Evolutionary conservation across 2,329 filamentous ascomycete genomes (phyloP).

Genomic region (Verticillium nubilum): DNA sequence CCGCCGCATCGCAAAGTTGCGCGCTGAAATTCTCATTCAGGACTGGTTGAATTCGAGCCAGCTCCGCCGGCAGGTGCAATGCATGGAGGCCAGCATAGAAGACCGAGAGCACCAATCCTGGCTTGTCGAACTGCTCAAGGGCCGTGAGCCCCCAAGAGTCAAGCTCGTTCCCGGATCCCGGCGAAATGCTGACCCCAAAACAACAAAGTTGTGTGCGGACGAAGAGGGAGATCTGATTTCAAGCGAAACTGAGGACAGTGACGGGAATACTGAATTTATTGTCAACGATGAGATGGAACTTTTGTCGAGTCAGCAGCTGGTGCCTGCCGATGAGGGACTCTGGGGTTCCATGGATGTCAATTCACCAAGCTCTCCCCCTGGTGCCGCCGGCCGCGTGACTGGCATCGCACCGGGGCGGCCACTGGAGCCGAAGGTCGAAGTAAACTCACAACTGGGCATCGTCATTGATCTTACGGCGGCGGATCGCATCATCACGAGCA

Average conservation of each 20-base stretch:
- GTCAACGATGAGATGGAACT: conserved; percentile 23
- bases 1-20: conserved; percentile 49
- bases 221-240: conserved; percentile 46
- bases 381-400: not conserved
- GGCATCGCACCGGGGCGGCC: not conserved
- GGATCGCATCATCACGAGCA: conserved; percentile 2
- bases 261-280: conserved; percentile 46
- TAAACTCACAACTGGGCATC: not conserved
- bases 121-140: conserved; percentile 40
- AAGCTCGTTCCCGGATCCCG: not conserved
- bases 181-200: not conserved
- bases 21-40: conserved; percentile 43
- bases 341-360: not conserved
- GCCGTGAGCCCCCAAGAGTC: conserved; percentile 33
- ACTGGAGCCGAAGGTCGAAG: not conserved
- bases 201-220: conserved; percentile 10
- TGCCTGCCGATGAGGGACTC: not conserved
- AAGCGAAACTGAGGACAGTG: conserved; percentile 32
- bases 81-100: conserved; percentile 60
- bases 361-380: not conserved
- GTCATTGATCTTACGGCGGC: conserved; percentile 9
- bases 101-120: conserved; percentile 51
- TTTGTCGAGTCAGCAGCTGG: not conserved
- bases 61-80: conserved; percentile 49
- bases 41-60: conserved; percentile 47